These are phyloP conservation scores for Ambrosia hybrid DNA, from an alignment of 140 eudicot genomes.

Conservation along the genomic window DNA sequence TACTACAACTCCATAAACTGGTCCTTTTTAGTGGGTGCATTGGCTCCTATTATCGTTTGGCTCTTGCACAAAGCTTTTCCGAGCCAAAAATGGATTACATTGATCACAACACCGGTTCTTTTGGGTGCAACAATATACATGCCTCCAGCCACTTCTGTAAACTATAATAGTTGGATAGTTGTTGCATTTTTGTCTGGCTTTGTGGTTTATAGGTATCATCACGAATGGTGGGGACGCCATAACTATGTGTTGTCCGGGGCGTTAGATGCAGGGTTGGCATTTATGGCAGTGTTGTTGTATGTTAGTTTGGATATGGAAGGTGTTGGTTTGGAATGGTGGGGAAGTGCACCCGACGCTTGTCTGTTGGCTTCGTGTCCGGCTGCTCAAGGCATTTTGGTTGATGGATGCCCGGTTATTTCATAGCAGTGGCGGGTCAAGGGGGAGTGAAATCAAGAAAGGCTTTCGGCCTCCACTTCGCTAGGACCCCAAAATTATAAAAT, in stretches of 20 bases:
- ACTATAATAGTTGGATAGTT: conserved; percentile 69
- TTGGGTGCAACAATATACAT: conserved; percentile 58
- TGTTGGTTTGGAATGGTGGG: conserved; percentile 80
- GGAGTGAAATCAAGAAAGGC: no score
- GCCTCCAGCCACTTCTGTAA: conserved; percentile 82
- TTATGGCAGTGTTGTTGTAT: conserved; percentile 68
- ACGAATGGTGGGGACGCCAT: conserved; percentile 73
- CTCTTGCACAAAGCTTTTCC: conserved; percentile 63
- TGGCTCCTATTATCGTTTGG: conserved; percentile 67
- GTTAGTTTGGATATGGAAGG: conserved; percentile 60
- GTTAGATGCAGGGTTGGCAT: conserved; percentile 87
- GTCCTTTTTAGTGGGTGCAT: conserved; percentile 71
- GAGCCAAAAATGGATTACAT: conserved; percentile 54
- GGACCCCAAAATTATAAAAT: no score
- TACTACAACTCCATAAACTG: conserved; percentile 67
- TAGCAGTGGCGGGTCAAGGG: no score
- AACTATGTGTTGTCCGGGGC: conserved; percentile 74
- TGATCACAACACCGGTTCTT: conserved; percentile 54
- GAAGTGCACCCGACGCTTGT: conserved; percentile 63
- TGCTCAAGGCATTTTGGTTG: conserved; percentile 62
- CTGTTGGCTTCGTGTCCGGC: conserved; percentile 75
- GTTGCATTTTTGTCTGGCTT: conserved; percentile 69
- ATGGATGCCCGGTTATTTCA: conserved; percentile 66
- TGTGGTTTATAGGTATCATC: conserved; percentile 63
- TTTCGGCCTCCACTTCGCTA: no score